A percentile compares a stretch with the other conserved stretches of the same genome.
Evolutionary conservation across 148 eudicot genomes (phyloP).

Genomic region (Heliosperma pusillum): DNA sequence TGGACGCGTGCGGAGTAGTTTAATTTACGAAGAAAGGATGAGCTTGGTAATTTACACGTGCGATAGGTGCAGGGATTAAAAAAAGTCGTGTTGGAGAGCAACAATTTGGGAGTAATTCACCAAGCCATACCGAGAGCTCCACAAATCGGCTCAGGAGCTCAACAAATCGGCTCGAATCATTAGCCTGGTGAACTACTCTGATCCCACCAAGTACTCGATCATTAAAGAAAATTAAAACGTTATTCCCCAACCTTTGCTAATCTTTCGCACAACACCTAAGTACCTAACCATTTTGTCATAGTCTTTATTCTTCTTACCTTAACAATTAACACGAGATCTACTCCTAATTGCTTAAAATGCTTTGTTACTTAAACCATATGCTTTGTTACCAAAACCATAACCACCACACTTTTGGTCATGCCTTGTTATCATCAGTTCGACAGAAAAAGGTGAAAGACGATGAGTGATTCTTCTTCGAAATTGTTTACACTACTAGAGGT

Average conservation of each 20-base stretch:
- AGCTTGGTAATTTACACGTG: no score
- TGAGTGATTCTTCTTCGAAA: conserved; percentile 4
- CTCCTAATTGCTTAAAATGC: background rate
- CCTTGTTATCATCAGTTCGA: background rate
- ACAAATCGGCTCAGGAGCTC: no score
- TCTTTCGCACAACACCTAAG: background rate
- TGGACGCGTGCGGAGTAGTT: no score
- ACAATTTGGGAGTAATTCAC: no score
- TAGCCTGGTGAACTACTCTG: no score
- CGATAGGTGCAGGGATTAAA: no score
- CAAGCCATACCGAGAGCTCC: no score
- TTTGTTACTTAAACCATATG: background rate
- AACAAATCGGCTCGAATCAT: no score
- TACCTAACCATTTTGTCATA: background rate
- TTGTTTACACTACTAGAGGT: conserved; percentile 5
- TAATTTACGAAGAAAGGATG: no score
- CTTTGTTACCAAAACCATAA: background rate
- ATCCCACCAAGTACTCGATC: no score
- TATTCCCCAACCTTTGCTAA: background rate
- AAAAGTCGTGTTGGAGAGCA: no score
- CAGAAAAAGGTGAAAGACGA: background rate
- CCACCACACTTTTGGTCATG: background rate
- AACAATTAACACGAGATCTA: background rate
- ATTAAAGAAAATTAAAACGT: no score
- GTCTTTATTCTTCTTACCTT: background rate